Conservation (phyloP, 805 yeast species). For the Yarrowia alimentaria region DNA sequence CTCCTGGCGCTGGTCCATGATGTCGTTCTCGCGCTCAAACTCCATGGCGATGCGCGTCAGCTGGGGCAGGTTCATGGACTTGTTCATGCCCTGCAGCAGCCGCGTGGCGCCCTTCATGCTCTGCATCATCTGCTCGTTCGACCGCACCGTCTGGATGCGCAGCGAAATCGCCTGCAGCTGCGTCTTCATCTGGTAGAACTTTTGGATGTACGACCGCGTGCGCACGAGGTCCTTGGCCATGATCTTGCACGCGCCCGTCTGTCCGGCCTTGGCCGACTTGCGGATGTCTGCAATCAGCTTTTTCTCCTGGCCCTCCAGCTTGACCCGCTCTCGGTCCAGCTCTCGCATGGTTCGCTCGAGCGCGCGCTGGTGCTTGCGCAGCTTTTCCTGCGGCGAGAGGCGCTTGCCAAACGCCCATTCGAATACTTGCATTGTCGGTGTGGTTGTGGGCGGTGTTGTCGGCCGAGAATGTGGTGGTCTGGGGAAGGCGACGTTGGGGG, state of each 20-base stretch:
- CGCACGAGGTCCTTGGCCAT: conserved; percentile 95
- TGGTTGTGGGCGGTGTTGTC: conserved; percentile 9
- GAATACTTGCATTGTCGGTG: conserved; percentile 37
- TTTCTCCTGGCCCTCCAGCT: conserved; percentile 90
- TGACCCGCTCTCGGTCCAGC: conserved; percentile 78
- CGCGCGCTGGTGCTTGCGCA: conserved; percentile 93
- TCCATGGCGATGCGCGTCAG: conserved; percentile 89
- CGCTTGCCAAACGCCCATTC: conserved; percentile 97
- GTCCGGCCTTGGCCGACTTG: conserved; percentile 87
- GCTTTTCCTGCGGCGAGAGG: conserved; percentile 89
- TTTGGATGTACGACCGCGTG: conserved; percentile 75
- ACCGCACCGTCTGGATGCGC: conserved; percentile 86
- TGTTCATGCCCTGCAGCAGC: conserved; percentile 80
- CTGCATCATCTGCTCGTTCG: conserved; percentile 91
- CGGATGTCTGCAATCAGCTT: conserved; percentile 81
- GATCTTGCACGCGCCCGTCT: conserved; percentile 82
- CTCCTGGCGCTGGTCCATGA: conserved; percentile 98
- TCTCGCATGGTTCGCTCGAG: conserved; percentile 93
- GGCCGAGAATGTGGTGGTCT: not conserved
- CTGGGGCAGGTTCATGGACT: conserved; percentile 86
- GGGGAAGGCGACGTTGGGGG: conserved; percentile 22
- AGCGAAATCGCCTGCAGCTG: conserved; percentile 92
- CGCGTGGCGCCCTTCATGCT: conserved; percentile 87
- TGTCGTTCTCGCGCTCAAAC: conserved; percentile 87
- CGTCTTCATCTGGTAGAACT: conserved; percentile 90